Percentiles rank a stretch among this genome's conserved stretches.
phyloP scores from a whole-genome alignment of 495 filamentous ascomycete species.

The Annulohypoxylon moriforme region DNA sequence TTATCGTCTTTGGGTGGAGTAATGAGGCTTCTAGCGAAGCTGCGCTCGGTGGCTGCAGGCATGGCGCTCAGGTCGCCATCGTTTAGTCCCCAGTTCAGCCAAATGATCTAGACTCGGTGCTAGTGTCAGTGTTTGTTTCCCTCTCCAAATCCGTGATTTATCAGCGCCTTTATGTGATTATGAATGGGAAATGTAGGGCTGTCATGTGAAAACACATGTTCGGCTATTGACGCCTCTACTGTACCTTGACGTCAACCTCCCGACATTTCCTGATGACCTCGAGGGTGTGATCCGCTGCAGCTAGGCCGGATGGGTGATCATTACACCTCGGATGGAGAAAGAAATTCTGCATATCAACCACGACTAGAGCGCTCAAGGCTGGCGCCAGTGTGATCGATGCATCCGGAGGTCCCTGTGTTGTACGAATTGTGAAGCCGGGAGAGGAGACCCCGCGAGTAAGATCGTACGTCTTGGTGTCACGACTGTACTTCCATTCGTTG shows the following conservation, averaged over 20 bases:
- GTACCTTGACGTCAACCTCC: constrained; percentile 60
- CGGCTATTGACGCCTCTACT: constrained; percentile 6
- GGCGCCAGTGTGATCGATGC: constrained; percentile 35
- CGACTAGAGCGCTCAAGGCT: constrained; percentile 59
- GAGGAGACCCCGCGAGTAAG: constrained; percentile 36
- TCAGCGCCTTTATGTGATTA: constrained; percentile 5
- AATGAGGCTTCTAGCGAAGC: constrained; percentile 58
- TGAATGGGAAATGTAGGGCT: constrained; percentile 5
- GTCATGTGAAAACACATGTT: background rate
- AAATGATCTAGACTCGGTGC: constrained; percentile 55
- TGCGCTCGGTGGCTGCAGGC: constrained; percentile 61
- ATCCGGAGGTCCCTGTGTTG: constrained; percentile 32
- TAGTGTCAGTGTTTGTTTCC: constrained; percentile 13
- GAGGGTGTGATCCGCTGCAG: constrained; percentile 50
- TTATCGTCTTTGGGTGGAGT: constrained; percentile 12
- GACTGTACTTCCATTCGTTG: constrained; percentile 41
- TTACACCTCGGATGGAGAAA: constrained; percentile 60
- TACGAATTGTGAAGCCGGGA: constrained; percentile 26
- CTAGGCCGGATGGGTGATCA: constrained; percentile 50
- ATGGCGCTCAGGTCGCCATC: constrained; percentile 62
- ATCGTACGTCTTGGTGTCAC: constrained; percentile 33
- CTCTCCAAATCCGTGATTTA: constrained; percentile 3
- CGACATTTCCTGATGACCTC: constrained; percentile 49
- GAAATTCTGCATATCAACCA: constrained; percentile 74
- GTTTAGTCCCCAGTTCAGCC: constrained; percentile 71